Conservation (phyloP, 495 filamentous ascomycete genomes). For the Daldinia concentrica region DNA sequence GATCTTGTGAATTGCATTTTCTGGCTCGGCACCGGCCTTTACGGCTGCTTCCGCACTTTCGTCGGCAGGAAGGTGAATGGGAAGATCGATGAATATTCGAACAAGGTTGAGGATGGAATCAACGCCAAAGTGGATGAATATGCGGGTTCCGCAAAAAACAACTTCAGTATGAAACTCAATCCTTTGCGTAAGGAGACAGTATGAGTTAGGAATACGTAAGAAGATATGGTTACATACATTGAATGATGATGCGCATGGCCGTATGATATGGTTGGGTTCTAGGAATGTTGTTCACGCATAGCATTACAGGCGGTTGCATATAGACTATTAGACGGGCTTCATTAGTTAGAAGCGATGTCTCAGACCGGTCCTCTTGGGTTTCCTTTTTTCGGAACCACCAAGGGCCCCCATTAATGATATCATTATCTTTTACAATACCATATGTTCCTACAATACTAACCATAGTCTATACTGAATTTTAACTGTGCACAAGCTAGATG, state of each 20-base stretch:
- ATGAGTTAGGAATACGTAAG: slow-evolving; percentile 1
- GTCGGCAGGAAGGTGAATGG: slow-evolving; percentile 47
- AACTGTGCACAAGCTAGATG: background rate
- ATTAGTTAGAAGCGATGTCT: slow-evolving; percentile 1
- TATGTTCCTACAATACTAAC: background rate
- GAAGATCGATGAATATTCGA: slow-evolving; percentile 42
- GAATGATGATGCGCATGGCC: slow-evolving; percentile 10
- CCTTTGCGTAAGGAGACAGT: slow-evolving; percentile 27
- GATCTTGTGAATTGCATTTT: slow-evolving; percentile 71
- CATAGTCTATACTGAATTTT: background rate
- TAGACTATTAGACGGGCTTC: slow-evolving; percentile 14
- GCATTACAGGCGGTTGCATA: slow-evolving; percentile 26
- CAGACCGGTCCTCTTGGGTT: background rate
- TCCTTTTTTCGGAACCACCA: background rate
- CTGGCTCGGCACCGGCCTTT: slow-evolving; percentile 63
- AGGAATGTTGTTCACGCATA: slow-evolving; percentile 5
- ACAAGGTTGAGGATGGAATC: slow-evolving; percentile 37
- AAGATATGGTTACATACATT: background rate
- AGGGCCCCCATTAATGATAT: slow-evolving; percentile 24
- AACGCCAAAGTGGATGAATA: slow-evolving; percentile 37
- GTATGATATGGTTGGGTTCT: background rate
- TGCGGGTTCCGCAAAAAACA: slow-evolving; percentile 23
- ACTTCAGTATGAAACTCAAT: slow-evolving; percentile 37
- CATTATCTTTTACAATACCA: background rate
- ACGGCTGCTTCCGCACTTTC: slow-evolving; percentile 48